Base-by-base conservation (phyloP, 768 basidiomycete genomes). In the Rhodotorula sphaerocarpa region DNA sequence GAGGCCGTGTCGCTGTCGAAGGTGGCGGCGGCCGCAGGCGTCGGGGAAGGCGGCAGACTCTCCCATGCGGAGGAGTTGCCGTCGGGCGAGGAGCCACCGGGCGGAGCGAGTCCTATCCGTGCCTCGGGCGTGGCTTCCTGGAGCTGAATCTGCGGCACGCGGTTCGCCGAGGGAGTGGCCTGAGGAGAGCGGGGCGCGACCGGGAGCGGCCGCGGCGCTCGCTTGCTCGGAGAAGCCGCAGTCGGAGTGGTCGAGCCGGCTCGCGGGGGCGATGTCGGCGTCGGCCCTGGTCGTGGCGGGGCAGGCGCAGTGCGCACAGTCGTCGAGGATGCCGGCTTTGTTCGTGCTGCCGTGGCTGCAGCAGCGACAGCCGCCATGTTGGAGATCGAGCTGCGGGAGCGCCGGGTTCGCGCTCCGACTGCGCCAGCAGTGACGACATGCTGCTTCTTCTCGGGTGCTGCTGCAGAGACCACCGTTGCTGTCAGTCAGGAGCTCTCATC, bases 111-210 rank as follows among this genome's bases (percentile, higher is more conserved):
- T 18, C 43, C 34, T 33, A 41, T 21, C 16, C 41, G 34, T 39
- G 36, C 36, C 12, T 70, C 62, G 7, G 71, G 72, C 47, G 72
- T 71, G 25, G 72, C 66, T 34, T 69, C 61, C 39, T 72, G 73
- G 6, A 75, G 63, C n/a, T 69, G 69, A 46, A 71, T 74, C n/a
- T 59, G 63, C 18, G 72, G 73, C 23, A 66, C 42, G 28, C 62
- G 34, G n/a, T 18, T 20, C 15, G 51, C 25, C 16, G 50, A 15
- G 0, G 65, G 61, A 5, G 63, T 61, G 11, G 56, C 34, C 3
- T 28, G 33, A 4, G 34, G 43, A 23, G 20, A 11, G 28, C 30
- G 23, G 23, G 63, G 60, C 0, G 47, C 42, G 20, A 14, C 28
- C 7, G 62, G 62, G 1, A 61, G 52, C 14, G 59, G 67, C 10